Percentiles rank a stretch among this genome's conserved stretches.
Conservation (phyloP, 2,329 filamentous ascomycete genomes). For the Xylariales sp. region DNA sequence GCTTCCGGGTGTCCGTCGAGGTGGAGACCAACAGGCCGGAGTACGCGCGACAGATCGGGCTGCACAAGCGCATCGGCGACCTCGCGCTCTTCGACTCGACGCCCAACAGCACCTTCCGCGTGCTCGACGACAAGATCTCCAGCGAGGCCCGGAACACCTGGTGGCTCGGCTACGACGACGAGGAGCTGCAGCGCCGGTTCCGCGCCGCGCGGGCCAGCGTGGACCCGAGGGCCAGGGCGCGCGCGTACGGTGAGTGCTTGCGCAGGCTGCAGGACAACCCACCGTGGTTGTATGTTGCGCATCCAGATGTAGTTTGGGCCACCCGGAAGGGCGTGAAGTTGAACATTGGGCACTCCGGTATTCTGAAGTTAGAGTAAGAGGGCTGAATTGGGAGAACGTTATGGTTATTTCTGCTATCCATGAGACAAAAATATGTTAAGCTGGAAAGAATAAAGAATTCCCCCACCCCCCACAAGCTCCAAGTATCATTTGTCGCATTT, state of each 20-base stretch:
- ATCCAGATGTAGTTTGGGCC: slow-evolving; percentile 1
- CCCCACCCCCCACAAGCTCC: too few species aligned
- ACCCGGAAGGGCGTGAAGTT: too few species aligned
- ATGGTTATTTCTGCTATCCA: too few species aligned
- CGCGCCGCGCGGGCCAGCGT: background rate
- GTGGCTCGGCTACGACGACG: slow-evolving; percentile 7
- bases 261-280: slow-evolving; percentile 1
- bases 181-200: background rate
- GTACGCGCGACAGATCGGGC: slow-evolving; percentile 5
- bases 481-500: too few species aligned
- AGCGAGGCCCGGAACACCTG: background rate
- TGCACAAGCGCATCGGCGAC: slow-evolving; percentile 6
- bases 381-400: too few species aligned
- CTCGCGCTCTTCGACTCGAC: slow-evolving; percentile 5
- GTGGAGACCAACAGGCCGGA: slow-evolving; percentile 2
- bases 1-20: background rate
- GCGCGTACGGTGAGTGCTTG: slow-evolving; percentile 1
- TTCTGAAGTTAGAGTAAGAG: too few species aligned
- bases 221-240: background rate
- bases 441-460: too few species aligned
- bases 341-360: too few species aligned
- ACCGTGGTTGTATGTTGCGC: slow-evolving; percentile 4
- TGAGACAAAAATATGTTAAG: too few species aligned
- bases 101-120: slow-evolving; percentile 5
- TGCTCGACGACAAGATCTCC: slow-evolving; percentile 7